Conservation (phyloP, 805 yeast genomes). For the Zygoascus tannicola region DNA sequence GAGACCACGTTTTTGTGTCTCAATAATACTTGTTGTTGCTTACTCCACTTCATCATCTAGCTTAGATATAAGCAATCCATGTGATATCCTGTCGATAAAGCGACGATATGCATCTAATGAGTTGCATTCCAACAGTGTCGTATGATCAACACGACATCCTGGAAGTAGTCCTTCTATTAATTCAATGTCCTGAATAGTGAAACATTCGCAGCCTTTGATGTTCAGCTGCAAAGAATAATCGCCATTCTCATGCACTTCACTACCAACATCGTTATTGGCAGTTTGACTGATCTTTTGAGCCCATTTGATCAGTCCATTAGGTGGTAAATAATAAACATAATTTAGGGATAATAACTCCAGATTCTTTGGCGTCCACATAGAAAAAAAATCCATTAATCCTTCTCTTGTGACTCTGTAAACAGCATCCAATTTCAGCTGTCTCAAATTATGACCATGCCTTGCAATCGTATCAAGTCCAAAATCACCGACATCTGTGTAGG, state of each 20-base stretch:
- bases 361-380: not conserved
- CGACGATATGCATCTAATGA: not conserved
- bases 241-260: not conserved
- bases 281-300: not conserved
- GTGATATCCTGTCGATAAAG: not conserved
- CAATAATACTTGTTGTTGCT: not conserved
- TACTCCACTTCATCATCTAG: not conserved
- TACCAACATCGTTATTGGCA: not conserved
- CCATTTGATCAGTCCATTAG: not conserved
- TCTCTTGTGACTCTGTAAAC: not conserved
- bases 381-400: not conserved
- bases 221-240: not conserved
- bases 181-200: slow-evolving; percentile 12
- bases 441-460: not conserved
- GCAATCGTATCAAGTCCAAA: not conserved
- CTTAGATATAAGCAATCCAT: not conserved
- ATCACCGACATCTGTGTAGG: slow-evolving; percentile 1
- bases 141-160: not conserved
- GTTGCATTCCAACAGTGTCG: not conserved
- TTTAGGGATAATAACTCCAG: not conserved
- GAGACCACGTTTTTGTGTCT: not conserved
- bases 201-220: slow-evolving; percentile 10
- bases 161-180: not conserved
- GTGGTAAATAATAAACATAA: not conserved
- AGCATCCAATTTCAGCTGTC: slow-evolving; percentile 1